Conservation (phyloP, 345 rosid species). For the Murraya paniculata region DNA sequence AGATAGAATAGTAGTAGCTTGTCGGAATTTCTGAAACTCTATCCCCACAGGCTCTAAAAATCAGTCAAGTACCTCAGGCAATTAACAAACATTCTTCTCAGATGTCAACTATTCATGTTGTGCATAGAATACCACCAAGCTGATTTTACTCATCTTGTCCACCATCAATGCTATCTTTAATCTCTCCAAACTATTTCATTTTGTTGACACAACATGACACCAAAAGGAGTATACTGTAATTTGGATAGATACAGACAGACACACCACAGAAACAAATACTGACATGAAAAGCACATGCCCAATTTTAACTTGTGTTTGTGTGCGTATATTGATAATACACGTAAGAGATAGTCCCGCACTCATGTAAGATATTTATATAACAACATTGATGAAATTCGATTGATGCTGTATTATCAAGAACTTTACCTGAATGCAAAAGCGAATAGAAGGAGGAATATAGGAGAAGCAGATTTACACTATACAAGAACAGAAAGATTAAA, state of each 20-base stretch:
- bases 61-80: neutral
- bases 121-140: neutral
- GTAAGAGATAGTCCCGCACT: neutral
- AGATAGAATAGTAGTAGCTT: neutral
- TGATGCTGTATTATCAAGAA: constrained; percentile 11
- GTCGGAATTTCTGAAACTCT: neutral
- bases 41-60: neutral
- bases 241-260: neutral
- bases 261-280: neutral
- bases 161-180: neutral
- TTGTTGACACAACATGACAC: neutral
- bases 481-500: constrained; percentile 14
- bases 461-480: constrained; percentile 99
- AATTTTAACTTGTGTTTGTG: neutral
- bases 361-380: neutral
- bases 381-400: neutral
- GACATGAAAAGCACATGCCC: neutral
- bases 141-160: neutral
- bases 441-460: constrained; percentile 92
- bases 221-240: neutral
- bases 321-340: neutral
- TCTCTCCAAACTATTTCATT: neutral
- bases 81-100: neutral
- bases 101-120: neutral
- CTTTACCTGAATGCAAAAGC: constrained; percentile 98